Evolutionary conservation across 768 basidiomycete genomes (phyloP).

Genomic region (Mycena galericulata): DNA sequence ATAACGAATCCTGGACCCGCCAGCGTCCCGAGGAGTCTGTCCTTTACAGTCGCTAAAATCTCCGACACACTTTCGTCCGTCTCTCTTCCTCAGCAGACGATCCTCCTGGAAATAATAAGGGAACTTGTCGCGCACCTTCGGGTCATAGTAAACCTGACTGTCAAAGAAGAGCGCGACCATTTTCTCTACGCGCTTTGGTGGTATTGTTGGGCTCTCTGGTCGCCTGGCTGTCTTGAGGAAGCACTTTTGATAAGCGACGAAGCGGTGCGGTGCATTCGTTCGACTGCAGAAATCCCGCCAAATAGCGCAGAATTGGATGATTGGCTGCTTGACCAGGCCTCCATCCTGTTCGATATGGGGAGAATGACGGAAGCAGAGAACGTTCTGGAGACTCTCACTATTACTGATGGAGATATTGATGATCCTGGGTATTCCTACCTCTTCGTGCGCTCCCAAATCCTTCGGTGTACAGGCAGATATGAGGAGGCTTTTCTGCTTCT

Average conservation of each 20-base stretch:
- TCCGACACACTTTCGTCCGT: neutral
- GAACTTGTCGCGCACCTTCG: neutral
- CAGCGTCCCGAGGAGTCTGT: neutral
- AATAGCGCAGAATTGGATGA: too few species aligned
- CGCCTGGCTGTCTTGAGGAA: neutral
- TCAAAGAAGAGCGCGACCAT: neutral
- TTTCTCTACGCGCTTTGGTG: neutral
- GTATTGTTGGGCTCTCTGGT: conserved; percentile 6
- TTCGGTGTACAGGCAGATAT: neutral
- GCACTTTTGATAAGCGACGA: neutral
- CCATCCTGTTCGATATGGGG: conserved; percentile 13
- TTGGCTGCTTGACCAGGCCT: neutral
- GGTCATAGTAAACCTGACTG: neutral
- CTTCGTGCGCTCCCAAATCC: neutral
- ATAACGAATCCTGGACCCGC: neutral
- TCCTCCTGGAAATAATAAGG: neutral
- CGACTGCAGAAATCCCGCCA: neutral
- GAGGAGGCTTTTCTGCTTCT: neutral
- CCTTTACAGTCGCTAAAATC: conserved; percentile 2
- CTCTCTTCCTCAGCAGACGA: neutral
- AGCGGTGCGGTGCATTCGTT: neutral
- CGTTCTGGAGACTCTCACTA: neutral
- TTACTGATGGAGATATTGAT: neutral
- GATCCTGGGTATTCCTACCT: neutral
- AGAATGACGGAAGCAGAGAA: neutral